Percentiles rank a stretch among this genome's conserved stretches.
Evolutionary conservation across 352 stramenopile species (phyloP).

Genomic region (Pythium coloratum): DNA sequence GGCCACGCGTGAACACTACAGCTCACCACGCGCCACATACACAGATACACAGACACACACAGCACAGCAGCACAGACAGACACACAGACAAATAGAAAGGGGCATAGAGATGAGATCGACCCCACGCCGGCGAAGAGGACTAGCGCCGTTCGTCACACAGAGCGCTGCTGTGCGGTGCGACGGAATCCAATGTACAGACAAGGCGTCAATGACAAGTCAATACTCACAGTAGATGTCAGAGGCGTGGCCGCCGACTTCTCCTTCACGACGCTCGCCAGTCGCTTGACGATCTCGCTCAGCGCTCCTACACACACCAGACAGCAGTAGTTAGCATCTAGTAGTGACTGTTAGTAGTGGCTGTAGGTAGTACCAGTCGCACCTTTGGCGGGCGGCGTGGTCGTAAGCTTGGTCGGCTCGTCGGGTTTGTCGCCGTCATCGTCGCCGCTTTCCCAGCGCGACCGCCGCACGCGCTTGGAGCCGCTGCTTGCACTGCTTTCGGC

Average conservation of each 20-base stretch:
- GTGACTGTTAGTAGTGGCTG: too few relatives aligned
- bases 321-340: not conserved
- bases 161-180: not conserved
- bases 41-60: slow-evolving; percentile 15
- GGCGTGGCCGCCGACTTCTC: slow-evolving; percentile 51
- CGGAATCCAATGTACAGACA: not conserved
- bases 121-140: not conserved
- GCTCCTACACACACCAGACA: slow-evolving; percentile 12
- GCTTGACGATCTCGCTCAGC: slow-evolving; percentile 63
- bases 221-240: slow-evolving; percentile 18
- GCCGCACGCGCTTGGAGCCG: slow-evolving; percentile 35
- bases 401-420: not conserved
- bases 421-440: slow-evolving; percentile 6
- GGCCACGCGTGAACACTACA: slow-evolving; percentile 39
- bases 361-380: not conserved
- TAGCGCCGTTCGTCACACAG: not conserved
- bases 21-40: slow-evolving; percentile 14
- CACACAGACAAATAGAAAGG: slow-evolving; percentile 10
- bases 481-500: not conserved
- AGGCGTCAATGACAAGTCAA: not conserved
- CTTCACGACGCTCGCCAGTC: slow-evolving; percentile 64
- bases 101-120: slow-evolving; percentile 2
- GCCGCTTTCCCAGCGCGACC: slow-evolving; percentile 38
- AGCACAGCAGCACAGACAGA: slow-evolving; percentile 22
- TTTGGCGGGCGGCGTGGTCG: slow-evolving; percentile 14